Percentiles rank a stretch among this genome's conserved stretches.
phyloP scores from a whole-genome alignment of 257 asterid genomes.

The Phtheirospermum japonicum region DNA sequence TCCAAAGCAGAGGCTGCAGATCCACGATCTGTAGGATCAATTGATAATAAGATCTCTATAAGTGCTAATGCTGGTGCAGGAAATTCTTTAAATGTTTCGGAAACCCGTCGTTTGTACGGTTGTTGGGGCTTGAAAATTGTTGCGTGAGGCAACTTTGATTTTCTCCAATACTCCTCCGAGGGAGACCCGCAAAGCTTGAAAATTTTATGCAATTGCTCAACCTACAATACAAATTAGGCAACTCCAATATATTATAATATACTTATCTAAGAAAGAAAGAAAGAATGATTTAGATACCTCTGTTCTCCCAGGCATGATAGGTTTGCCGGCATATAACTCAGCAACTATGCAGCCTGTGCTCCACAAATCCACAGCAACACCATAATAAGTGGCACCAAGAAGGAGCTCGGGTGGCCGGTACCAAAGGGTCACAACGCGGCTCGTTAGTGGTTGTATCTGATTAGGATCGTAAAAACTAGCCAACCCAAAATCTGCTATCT shows the following conservation, averaged over 20 bases:
- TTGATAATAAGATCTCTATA: slow-evolving; percentile 57
- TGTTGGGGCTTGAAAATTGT: slow-evolving; percentile 85
- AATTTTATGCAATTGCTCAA: slow-evolving; percentile 83
- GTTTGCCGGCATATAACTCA: slow-evolving; percentile 78
- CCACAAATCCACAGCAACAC: slow-evolving; percentile 80
- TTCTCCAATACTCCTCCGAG: slow-evolving; percentile 79
- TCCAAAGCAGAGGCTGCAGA: slow-evolving; percentile 67
- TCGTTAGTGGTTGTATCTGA: slow-evolving; percentile 62
- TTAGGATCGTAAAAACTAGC: slow-evolving; percentile 65
- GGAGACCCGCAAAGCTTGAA: slow-evolving; percentile 94
- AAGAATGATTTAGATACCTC: slow-evolving; percentile 46
- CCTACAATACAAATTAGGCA: slow-evolving; percentile 35
- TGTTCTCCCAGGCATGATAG: slow-evolving; percentile 85
- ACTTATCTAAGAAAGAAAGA: not conserved
- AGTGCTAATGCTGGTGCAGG: slow-evolving; percentile 67
- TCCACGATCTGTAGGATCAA: slow-evolving; percentile 79
- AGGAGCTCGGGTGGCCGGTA: slow-evolving; percentile 83
- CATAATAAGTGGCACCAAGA: slow-evolving; percentile 71
- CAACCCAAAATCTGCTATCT: slow-evolving; percentile 81
- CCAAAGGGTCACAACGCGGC: slow-evolving; percentile 90
- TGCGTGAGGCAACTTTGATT: slow-evolving; percentile 72
- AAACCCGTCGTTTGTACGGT: slow-evolving; percentile 69
- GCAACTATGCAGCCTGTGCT: slow-evolving; percentile 80
- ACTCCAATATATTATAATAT: not conserved
- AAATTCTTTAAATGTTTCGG: slow-evolving; percentile 67